Conservation (phyloP, 768 basidiomycete species). For the Mycena alexandri region DNA sequence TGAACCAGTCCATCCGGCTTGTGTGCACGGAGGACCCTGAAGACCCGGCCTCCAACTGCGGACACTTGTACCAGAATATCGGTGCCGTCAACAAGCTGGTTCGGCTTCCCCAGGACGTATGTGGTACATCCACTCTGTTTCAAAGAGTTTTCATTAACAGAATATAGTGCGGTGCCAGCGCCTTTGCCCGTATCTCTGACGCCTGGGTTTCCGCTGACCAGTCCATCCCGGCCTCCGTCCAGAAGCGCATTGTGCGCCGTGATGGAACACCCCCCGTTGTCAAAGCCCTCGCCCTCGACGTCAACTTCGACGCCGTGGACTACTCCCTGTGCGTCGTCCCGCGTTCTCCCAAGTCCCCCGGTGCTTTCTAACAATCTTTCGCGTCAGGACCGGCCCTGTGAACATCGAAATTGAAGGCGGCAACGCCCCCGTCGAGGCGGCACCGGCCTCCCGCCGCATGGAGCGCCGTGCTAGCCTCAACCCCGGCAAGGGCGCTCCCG, state of each 20-base stretch:
- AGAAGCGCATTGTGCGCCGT: constrained; percentile 17
- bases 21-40: constrained; percentile 45
- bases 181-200: constrained; percentile 29
- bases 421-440: constrained; percentile 16
- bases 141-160: neutral
- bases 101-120: constrained; percentile 49
- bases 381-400: constrained; percentile 17
- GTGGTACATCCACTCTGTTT: constrained; percentile 12
- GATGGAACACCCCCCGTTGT: constrained; percentile 18
- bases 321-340: constrained; percentile 9
- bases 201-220: constrained; percentile 28
- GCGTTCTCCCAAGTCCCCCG: neutral
- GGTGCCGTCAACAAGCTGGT: constrained; percentile 51
- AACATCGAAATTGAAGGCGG: constrained; percentile 27
- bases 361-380: neutral
- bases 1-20: constrained; percentile 50
- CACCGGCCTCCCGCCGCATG: too few relatives aligned
- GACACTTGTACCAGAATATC: constrained; percentile 45
- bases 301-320: constrained; percentile 31
- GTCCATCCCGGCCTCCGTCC: constrained; percentile 15
- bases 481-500: too few relatives aligned
- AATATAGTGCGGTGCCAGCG: constrained; percentile 25
- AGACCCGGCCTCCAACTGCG: constrained; percentile 40
- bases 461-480: too few relatives aligned
- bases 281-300: constrained; percentile 29